phyloP scores from a whole-genome alignment of 2,329 filamentous ascomycete species.

The Coniochaeta hoffmannii region DNA sequence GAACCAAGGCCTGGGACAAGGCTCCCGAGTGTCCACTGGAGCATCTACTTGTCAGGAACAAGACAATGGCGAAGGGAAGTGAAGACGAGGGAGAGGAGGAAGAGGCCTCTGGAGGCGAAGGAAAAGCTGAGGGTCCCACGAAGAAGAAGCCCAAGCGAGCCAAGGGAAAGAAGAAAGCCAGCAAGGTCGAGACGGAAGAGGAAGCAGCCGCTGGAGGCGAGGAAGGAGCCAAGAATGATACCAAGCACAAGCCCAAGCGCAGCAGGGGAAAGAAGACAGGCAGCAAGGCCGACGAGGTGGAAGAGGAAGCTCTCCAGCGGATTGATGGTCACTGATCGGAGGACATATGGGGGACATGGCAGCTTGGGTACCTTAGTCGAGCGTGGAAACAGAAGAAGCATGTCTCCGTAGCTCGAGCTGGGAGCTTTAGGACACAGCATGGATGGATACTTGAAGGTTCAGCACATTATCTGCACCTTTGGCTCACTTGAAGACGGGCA shows the following conservation, averaged over 20 bases:
- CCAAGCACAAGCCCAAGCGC: neutral
- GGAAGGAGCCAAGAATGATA: neutral
- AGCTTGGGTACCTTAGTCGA: no score
- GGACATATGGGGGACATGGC: no score
- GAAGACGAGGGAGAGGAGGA: conserved; percentile 5
- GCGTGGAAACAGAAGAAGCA: no score
- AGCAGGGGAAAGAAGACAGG: neutral
- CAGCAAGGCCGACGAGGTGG: neutral
- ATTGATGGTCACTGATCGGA: neutral
- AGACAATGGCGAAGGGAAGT: conserved; percentile 8
- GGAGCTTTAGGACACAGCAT: no score
- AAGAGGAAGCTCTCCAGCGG: neutral
- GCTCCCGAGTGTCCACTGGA: conserved; percentile 33
- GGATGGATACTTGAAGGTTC: no score
- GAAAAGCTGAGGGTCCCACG: neutral
- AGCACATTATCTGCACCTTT: no score
- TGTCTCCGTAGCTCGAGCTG: no score
- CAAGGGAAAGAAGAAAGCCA: neutral
- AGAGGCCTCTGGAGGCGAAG: neutral
- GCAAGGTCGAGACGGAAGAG: neutral
- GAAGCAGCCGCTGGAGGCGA: neutral
- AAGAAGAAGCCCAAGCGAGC: neutral
- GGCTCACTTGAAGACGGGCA: no score
- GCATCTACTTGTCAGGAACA: conserved; percentile 28
- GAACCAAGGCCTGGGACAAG: conserved; percentile 55